A percentile compares a stretch with the other conserved stretches of the same genome.
phyloP scores from a whole-genome alignment of 768 basidiomycete species.

The Suillus americanus region DNA sequence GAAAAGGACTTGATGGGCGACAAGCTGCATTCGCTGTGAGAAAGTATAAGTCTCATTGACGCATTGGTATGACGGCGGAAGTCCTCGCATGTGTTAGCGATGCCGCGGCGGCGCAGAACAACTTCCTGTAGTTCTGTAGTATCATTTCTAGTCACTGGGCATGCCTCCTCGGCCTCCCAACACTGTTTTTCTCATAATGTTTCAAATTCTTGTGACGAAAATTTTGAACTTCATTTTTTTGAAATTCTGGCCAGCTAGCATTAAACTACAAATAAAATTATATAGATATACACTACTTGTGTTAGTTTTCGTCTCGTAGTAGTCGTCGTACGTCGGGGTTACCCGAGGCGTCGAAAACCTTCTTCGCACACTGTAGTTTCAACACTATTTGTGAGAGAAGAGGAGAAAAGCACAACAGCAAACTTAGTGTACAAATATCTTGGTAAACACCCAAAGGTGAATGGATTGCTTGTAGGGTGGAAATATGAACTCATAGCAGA shows the following conservation, averaged over 20 bases:
- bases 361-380: background rate
- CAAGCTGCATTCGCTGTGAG: constrained; percentile 15
- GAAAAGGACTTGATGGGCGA: constrained; percentile 11
- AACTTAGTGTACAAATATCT: too few species aligned
- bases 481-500: background rate
- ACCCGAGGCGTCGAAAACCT: constrained; percentile 6
- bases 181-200: background rate
- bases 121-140: background rate
- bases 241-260: background rate
- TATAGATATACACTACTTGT: background rate
- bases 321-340: background rate
- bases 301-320: background rate
- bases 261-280: background rate
- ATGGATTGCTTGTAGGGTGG: too few species aligned
- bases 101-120: background rate
- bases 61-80: background rate
- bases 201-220: constrained; percentile 5
- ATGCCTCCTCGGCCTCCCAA: background rate
- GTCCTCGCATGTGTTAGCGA: background rate
- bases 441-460: too few species aligned
- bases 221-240: background rate
- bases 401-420: too few species aligned
- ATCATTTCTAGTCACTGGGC: background rate
- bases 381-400: too few species aligned
- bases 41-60: constrained; percentile 17